A percentile compares a stretch with the other conserved stretches of the same genome.
Conservation (phyloP, 148 eudicot genomes). For the Pharnaceum exiguum region DNA sequence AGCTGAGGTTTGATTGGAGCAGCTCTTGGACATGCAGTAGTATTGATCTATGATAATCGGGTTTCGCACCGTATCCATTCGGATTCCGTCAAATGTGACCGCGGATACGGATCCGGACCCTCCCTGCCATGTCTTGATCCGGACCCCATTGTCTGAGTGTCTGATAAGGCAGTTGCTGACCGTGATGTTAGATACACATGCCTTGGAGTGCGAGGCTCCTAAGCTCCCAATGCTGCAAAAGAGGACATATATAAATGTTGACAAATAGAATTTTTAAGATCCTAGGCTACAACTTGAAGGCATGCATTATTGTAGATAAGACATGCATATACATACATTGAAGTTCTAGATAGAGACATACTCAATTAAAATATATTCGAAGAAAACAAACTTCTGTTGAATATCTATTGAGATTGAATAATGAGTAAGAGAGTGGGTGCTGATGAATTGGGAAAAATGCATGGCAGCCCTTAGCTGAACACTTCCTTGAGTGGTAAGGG, state of each 20-base stretch:
- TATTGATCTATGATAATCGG: slow-evolving; percentile 89
- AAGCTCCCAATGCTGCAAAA: slow-evolving; percentile 85
- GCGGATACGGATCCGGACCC: slow-evolving; percentile 81
- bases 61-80: slow-evolving; percentile 80
- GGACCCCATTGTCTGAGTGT: slow-evolving; percentile 78
- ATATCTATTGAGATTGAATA: too few relatives aligned
- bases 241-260: not conserved
- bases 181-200: slow-evolving; percentile 77
- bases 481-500: too few relatives aligned
- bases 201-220: slow-evolving; percentile 61
- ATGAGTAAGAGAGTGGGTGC: too few relatives aligned
- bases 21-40: slow-evolving; percentile 56
- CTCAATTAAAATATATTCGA: not conserved
- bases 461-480: too few relatives aligned
- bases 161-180: slow-evolving; percentile 62
- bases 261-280: not conserved
- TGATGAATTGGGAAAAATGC: too few relatives aligned
- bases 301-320: too few relatives aligned
- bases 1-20: slow-evolving; percentile 70
- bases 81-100: slow-evolving; percentile 53
- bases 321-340: too few relatives aligned
- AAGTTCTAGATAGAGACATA: too few relatives aligned
- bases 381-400: not conserved
- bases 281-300: too few relatives aligned
- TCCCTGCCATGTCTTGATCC: slow-evolving; percentile 97